phyloP scores from a whole-genome alignment of 176 grass and related monocot species.

The Oryza meridionalis region DNA sequence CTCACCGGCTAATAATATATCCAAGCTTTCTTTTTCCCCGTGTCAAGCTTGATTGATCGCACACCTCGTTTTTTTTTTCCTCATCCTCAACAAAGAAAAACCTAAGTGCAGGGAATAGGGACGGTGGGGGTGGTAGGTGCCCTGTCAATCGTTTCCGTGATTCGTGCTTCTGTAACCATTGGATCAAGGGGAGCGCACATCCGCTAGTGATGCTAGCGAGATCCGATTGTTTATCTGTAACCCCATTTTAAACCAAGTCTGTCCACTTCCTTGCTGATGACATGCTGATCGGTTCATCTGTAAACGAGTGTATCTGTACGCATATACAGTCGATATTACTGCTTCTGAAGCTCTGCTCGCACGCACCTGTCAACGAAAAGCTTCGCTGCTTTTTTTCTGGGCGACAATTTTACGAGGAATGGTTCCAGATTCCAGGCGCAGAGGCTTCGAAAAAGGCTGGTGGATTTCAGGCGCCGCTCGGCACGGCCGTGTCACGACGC shows the following conservation, averaged over 20 bases:
- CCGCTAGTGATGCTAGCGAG: background rate
- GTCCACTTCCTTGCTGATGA: background rate
- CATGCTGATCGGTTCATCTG: background rate
- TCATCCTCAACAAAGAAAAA: background rate
- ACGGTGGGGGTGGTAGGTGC: slow-evolving; percentile 32
- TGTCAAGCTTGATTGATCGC: background rate
- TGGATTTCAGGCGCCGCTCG: background rate
- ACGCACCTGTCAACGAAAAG: background rate
- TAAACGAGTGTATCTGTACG: background rate
- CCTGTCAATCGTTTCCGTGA: slow-evolving; percentile 40
- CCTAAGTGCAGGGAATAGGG: background rate
- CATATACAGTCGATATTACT: background rate
- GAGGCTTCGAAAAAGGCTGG: slow-evolving; percentile 21
- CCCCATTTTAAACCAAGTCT: background rate
- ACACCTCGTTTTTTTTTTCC: background rate
- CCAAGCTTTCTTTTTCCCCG: background rate
- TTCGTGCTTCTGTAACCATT: slow-evolving; percentile 23
- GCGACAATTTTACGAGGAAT: background rate
- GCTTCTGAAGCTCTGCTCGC: background rate
- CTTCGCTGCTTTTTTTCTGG: slow-evolving; percentile 6
- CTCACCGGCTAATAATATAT: background rate
- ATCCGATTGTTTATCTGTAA: background rate
- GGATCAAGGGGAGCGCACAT: background rate
- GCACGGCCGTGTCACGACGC: background rate
- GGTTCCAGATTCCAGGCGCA: slow-evolving; percentile 18